phyloP scores from a whole-genome alignment of 2,329 filamentous ascomycete genomes.

The Phialemonium atrogriseum region DNA sequence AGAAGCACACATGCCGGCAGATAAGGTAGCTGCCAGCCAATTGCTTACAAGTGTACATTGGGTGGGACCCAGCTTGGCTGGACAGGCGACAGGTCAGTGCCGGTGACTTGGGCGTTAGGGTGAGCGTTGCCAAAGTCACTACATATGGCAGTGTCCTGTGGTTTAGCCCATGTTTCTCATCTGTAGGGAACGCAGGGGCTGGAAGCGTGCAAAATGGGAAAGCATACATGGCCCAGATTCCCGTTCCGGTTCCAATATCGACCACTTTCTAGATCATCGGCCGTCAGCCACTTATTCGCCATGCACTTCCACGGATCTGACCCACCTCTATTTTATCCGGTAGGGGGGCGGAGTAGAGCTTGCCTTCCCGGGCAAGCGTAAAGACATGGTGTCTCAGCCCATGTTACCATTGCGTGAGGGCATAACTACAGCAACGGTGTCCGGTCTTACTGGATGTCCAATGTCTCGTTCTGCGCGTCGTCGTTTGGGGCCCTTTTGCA shows the following conservation, averaged over 20 bases:
- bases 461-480: constrained; percentile 19
- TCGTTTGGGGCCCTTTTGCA: constrained; percentile 17
- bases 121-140: constrained; percentile 40
- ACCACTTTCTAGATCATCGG: constrained; percentile 24
- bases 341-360: constrained; percentile 16
- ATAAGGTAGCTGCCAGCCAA: neutral
- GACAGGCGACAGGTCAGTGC: constrained; percentile 49
- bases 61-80: constrained; percentile 48
- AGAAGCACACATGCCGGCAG: neutral
- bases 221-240: constrained; percentile 33
- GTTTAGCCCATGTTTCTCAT: too few relatives aligned
- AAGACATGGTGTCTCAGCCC: constrained; percentile 16
- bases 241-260: constrained; percentile 46
- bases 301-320: too few relatives aligned
- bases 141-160: neutral
- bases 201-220: too few relatives aligned
- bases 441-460: constrained; percentile 19
- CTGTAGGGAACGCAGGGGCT: too few relatives aligned
- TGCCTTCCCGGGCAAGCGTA: constrained; percentile 14
- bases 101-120: constrained; percentile 36
- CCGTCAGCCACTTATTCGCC: constrained; percentile 1
- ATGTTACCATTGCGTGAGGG: neutral
- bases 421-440: neutral
- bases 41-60: constrained; percentile 37
- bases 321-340: constrained; percentile 11